Base-by-base conservation (phyloP, 805 yeast genomes). In the Teunomyces aglyptinius region DNA sequence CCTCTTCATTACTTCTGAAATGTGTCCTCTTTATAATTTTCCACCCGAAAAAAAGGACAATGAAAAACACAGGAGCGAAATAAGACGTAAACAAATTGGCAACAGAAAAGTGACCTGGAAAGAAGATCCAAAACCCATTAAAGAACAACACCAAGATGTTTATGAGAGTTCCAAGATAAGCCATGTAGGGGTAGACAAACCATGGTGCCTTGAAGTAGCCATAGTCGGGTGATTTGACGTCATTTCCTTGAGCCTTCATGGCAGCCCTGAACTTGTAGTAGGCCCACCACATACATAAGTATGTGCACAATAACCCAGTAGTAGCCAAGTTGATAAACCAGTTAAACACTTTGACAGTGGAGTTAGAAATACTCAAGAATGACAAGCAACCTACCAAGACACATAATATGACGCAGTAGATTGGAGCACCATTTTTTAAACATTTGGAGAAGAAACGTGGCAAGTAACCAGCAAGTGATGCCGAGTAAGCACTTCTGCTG, bases 381-480 rank as follows among this genome's bases (percentile, higher is more conserved):
- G 71, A 57, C 45, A 67, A 54, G 39, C 64, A 59, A 1, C 60
- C 49, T 11, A 65, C 42, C n/a, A 68, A 56, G 32, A 78, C 60
- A 6, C 83, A 71, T 7, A 75, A 69, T 5, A 63, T 46, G 15
- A 84, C 82, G 4, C 87, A 74, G 49, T 72, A 70, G 27, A 85
- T 72, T 6, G 95, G 95, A 10, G 85, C 85, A 48, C 96, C 96
- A 36, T 76, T 72, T 40, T 71, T 75, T 52, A 81, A 77, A 57
- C 92, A 85, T 50, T 67, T 70, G 10, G 79, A 67, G 53, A 89
- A 86, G 38, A 86, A 53, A 32, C 68, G 68, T 8, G 96, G 96
- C 1, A 92, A 85, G 62, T 88, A 88, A 44, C 96, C 96, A 2
- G 96, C 90, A 29, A 90, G 83, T 54, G 88, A 84, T 0, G 91